Conservation (phyloP, 345 rosid genomes). For the Sisymbrium altissimum region DNA sequence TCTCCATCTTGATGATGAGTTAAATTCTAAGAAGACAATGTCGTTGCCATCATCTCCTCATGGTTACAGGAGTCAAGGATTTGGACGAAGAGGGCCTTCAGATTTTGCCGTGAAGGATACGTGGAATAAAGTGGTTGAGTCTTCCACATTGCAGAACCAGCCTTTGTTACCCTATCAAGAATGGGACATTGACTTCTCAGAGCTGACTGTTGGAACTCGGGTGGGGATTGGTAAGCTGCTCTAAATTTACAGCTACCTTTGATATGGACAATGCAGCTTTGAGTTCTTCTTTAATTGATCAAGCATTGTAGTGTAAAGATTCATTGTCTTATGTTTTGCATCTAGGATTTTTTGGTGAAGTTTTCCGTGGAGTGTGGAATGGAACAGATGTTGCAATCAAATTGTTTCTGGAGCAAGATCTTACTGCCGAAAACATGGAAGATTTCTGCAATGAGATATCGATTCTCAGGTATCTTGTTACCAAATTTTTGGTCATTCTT, state of each 20-base stretch:
- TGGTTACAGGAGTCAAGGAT: conserved; percentile 56
- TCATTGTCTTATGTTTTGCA: background rate
- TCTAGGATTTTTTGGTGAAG: conserved; percentile 96
- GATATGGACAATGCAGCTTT: background rate
- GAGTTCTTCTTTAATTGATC: background rate
- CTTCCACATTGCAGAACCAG: conserved; percentile 63
- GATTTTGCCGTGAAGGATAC: conserved; percentile 49
- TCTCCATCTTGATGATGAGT: conserved; percentile 53
- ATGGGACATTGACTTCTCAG: conserved; percentile 97
- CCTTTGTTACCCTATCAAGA: conserved; percentile 79
- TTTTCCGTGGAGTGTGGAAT: conserved; percentile 96
- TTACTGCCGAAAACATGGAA: conserved; percentile 97
- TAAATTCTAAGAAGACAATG: conserved; percentile 80
- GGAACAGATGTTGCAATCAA: conserved; percentile 99
- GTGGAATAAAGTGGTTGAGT: conserved; percentile 90
- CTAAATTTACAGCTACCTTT: background rate
- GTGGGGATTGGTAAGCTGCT: conserved; percentile 87
- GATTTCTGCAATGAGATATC: conserved; percentile 98
- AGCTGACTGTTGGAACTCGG: conserved; percentile 88
- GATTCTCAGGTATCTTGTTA: conserved; percentile 68
- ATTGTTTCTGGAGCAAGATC: conserved; percentile 95
- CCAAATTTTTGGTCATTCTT: conserved; percentile 25
- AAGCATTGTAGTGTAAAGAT: background rate
- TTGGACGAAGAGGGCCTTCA: conserved; percentile 61
- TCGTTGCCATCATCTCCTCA: conserved; percentile 96